phyloP scores from a whole-genome alignment of 441 rosid genomes.

The Populus hybrid region DNA sequence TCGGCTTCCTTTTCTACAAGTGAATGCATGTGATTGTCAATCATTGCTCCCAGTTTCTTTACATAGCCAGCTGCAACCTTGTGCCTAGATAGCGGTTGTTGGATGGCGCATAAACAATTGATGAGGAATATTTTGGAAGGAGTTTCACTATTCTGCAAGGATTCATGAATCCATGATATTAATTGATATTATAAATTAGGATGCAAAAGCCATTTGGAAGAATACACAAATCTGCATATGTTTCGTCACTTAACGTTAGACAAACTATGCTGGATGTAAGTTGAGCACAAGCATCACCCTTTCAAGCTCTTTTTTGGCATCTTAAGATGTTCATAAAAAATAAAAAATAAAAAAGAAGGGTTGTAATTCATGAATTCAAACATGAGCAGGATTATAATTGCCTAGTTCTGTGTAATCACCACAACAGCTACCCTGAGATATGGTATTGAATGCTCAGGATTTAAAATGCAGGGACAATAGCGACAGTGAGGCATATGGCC shows the following conservation, averaged over 20 bases:
- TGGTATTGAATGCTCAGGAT: neutral
- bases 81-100: conserved; percentile 69
- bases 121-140: conserved; percentile 90
- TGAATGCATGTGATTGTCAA: conserved; percentile 57
- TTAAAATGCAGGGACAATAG: neutral
- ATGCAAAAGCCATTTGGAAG: conserved; percentile 2
- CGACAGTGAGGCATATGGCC: neutral
- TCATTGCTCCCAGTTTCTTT: conserved; percentile 65
- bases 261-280: neutral
- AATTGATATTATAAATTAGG: neutral
- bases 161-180: neutral
- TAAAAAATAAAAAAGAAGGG: neutral
- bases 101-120: conserved; percentile 87
- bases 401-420: neutral
- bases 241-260: neutral
- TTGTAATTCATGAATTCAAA: neutral
- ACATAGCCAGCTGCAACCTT: conserved; percentile 74
- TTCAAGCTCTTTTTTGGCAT: neutral
- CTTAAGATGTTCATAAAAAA: neutral
- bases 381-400: neutral
- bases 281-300: neutral
- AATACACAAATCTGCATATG: neutral
- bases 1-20: conserved; percentile 87
- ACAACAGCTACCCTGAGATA: neutral
- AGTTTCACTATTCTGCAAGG: conserved; percentile 68